Conservation (phyloP, 192 early-diverging fungal genomes). For the Coemansia sp. region DNA sequence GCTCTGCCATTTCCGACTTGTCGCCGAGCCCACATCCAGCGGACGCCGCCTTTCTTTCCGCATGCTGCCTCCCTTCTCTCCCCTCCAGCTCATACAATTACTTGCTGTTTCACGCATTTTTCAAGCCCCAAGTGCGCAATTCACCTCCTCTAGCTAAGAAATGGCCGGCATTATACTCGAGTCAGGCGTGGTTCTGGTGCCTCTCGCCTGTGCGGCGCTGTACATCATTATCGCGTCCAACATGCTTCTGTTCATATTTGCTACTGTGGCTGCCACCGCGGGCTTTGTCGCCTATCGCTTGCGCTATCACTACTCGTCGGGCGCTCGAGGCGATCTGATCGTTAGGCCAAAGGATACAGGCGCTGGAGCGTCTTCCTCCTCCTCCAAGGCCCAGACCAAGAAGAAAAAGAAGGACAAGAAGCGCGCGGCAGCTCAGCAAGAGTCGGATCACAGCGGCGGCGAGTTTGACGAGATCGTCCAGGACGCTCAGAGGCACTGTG, state of each 20-base stretch:
- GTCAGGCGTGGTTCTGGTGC: constrained; percentile 50
- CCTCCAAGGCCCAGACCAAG: neutral
- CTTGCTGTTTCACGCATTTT: neutral
- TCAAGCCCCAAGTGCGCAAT: neutral
- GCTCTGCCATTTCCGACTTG: no score
- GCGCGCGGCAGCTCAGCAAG: neutral
- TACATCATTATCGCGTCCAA: constrained; percentile 48
- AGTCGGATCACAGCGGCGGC: constrained; percentile 10
- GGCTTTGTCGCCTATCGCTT: constrained; percentile 12
- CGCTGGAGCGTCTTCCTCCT: neutral
- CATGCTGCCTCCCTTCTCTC: no score
- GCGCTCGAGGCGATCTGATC: constrained; percentile 35
- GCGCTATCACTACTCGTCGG: constrained; percentile 55
- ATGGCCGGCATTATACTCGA: constrained; percentile 56
- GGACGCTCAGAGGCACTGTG: constrained; percentile 36
- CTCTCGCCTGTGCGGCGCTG: constrained; percentile 39
- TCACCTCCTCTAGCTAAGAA: neutral
- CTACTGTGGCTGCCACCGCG: neutral
- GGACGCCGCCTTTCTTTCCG: no score
- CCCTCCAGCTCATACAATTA: no score
- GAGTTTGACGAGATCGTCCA: constrained; percentile 43
- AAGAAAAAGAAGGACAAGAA: constrained; percentile 3
- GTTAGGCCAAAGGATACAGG: constrained; percentile 4
- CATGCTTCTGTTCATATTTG: constrained; percentile 30
- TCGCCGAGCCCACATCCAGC: no score